Evolutionary conservation across 345 rosid genomes (phyloP).

Genomic region (Rubroshorea leprosula): DNA sequence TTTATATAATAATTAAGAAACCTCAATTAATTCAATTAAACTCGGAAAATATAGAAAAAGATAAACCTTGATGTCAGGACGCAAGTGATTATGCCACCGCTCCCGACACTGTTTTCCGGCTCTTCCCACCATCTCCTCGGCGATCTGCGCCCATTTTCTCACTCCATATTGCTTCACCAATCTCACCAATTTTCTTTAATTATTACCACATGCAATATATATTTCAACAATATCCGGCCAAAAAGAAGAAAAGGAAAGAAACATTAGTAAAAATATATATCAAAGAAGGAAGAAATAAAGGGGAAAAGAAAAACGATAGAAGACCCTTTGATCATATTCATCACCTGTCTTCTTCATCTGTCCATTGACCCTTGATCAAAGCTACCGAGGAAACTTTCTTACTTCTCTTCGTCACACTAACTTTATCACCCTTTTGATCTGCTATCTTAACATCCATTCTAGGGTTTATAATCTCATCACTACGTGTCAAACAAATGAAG

Average conservation of each 20-base stretch:
- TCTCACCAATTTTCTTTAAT: conserved; percentile 55
- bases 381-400: conserved; percentile 39
- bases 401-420: conserved; percentile 29
- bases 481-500: too few species aligned
- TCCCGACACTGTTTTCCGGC: conserved; percentile 98
- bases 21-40: too few species aligned
- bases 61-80: conserved; percentile 84
- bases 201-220: not conserved
- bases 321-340: not conserved
- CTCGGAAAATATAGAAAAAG: too few species aligned
- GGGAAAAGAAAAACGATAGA: not conserved
- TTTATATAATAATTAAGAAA: not conserved
- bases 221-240: too few species aligned
- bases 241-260: too few species aligned
- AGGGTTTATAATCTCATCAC: conserved; percentile 24
- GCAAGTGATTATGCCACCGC: conserved; percentile 97
- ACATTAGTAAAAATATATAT: conserved; percentile 4
- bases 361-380: conserved; percentile 98
- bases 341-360: conserved; percentile 86
- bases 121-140: conserved; percentile 69
- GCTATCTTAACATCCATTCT: conserved; percentile 19
- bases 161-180: conserved; percentile 83
- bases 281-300: not conserved
- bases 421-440: too few species aligned
- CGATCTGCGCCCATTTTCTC: conserved; percentile 85